Evolutionary conservation across 495 filamentous ascomycete species (phyloP).

Genomic region (Zalerion maritima): DNA sequence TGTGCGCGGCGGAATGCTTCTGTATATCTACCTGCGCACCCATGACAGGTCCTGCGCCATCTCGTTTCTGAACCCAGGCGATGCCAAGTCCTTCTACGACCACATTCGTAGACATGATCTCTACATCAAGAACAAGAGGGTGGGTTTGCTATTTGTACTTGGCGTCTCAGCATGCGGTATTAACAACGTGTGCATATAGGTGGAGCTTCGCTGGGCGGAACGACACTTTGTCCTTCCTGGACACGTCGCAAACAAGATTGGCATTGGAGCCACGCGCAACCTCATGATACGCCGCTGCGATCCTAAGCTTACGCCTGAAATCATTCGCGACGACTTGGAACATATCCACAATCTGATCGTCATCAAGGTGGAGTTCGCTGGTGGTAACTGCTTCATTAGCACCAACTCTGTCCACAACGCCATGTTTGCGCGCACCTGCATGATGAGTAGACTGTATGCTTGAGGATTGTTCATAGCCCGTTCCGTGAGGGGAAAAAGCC

Average conservation of each 20-base stretch:
- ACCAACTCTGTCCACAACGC: constrained; percentile 70
- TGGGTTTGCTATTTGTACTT: constrained; percentile 22
- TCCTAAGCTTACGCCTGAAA: constrained; percentile 43
- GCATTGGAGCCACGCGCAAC: constrained; percentile 63
- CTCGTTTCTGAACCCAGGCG: constrained; percentile 52
- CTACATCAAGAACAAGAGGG: constrained; percentile 54
- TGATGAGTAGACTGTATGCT: constrained; percentile 51
- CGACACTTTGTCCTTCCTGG: constrained; percentile 55
- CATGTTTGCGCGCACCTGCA: constrained; percentile 59
- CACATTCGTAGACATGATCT: constrained; percentile 52
- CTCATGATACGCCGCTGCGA: constrained; percentile 47
- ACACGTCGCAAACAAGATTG: constrained; percentile 52
- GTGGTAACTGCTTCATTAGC: constrained; percentile 45
- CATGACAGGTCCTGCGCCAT: constrained; percentile 49
- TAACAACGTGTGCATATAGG: too few species aligned
- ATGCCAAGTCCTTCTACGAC: constrained; percentile 48
- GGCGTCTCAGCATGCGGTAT: too few species aligned
- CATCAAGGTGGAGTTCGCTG: constrained; percentile 46
- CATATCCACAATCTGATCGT: constrained; percentile 72
- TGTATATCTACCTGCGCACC: constrained; percentile 53
- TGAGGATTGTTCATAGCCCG: constrained; percentile 2
- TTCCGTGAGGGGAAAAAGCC: not conserved
- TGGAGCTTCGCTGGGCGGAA: constrained; percentile 57
- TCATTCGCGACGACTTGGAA: constrained; percentile 59
- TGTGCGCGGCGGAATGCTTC: constrained; percentile 52